Evolutionary conservation across 1,284 basidiomycete species (phyloP).

Genomic region (Boletus semigastroideus): DNA sequence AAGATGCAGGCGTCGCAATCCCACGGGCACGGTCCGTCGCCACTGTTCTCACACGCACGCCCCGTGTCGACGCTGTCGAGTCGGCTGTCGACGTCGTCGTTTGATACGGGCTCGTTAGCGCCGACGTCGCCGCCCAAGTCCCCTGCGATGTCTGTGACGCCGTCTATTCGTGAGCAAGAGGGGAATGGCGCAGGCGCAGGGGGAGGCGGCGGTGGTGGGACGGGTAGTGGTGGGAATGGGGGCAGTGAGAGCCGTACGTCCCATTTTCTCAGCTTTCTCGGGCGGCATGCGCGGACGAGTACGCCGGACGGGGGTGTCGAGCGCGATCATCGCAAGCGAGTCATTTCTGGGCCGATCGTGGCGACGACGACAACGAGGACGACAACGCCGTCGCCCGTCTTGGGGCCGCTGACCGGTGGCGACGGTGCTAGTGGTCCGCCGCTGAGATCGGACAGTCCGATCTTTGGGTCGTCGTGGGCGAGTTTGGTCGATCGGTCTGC

Average conservation of each 20-base stretch:
- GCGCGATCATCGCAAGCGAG: slow-evolving; percentile 40
- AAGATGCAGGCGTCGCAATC: slow-evolving; percentile 41
- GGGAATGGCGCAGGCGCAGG: slow-evolving; percentile 8
- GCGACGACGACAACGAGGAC: no score
- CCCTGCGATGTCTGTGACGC: slow-evolving; percentile 29
- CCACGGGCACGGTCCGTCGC: slow-evolving; percentile 25
- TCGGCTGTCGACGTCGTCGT: slow-evolving; percentile 59
- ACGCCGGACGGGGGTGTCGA: slow-evolving; percentile 36
- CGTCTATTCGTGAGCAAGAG: slow-evolving; percentile 25
- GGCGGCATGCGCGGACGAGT: slow-evolving; percentile 39
- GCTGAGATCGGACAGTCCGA: slow-evolving; percentile 48
- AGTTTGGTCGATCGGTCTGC: slow-evolving; percentile 84
- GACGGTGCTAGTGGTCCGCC: slow-evolving; percentile 31
- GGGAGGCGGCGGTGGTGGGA: neutral
- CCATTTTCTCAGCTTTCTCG: slow-evolving; percentile 56
- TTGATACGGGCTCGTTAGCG: slow-evolving; percentile 52
- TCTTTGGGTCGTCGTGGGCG: slow-evolving; percentile 85
- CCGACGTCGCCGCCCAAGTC: slow-evolving; percentile 38
- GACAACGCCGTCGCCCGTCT: slow-evolving; percentile 7
- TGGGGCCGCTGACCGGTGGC: neutral
- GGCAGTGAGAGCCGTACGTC: slow-evolving; percentile 36
- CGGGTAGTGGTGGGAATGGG: no score
- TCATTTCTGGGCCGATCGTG: slow-evolving; percentile 65
- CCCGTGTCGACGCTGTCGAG: slow-evolving; percentile 29
- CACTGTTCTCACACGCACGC: slow-evolving; percentile 12